Base-by-base conservation (phyloP, 2,329 filamentous ascomycete species). In the Phaeosphaeria sp. region DNA sequence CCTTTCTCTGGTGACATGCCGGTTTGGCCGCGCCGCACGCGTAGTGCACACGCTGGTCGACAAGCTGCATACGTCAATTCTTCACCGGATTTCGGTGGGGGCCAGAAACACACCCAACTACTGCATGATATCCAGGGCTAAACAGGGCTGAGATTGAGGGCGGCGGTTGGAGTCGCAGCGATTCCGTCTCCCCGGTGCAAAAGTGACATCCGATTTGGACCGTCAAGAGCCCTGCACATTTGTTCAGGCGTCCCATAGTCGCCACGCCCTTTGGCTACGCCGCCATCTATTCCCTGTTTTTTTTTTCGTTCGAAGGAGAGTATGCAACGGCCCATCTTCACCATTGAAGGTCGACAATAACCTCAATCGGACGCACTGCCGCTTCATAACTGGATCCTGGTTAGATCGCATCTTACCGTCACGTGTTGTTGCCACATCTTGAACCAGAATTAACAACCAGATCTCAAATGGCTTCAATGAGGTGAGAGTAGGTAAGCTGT, bases 81-180 rank as follows among this genome's bases (percentile, higher is more conserved):
- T 46, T 66, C 55, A 66, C 63, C 63, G 63, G 63, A 63, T 59
- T 13, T 13, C 54, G 42, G 58, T 64, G 62, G 63, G 63, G 63
- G 63, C 63, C 59, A 62, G 58, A 64, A 59, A 55, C 56, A 50
- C 52, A 50, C 47, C 55, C 49, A 44, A 27, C 50, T 33, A 39
- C 17, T 25, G 18, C 9, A 46, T 48, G 44, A 48, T 54, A 41
- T 21, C 41, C 44, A 54, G 33, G 52, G 52, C 39, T 54, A 49
- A 23, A 44, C 27, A 47, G 20, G 33, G 43, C 17, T 53, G 51
- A 53, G 41, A 25, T 47, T 47, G 51, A 53, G 43, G 51, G 43
- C 20, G 51, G 43, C 27, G 42, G 43, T 53, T 51, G 23, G 13
- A 20, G 23, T 21, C n/a, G 46, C 18, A 20, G 18, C 30, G 30